Evolutionary conservation across 441 rosid genomes (phyloP), one percentile per base, ranked within the genome.

Genomic region (Kokia cookei): DNA sequence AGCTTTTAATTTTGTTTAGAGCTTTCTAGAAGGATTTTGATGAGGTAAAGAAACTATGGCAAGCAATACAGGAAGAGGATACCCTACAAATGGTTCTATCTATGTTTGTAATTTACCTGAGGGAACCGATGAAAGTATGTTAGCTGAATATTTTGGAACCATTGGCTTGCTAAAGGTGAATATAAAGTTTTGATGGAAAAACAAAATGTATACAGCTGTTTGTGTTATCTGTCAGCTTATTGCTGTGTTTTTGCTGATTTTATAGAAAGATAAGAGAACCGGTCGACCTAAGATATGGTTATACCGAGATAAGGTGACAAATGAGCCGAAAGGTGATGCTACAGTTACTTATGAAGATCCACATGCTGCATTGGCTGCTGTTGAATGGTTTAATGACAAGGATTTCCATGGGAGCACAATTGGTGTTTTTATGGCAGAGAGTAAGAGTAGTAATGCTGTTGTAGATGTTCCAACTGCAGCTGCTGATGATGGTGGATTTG

Each of bases 301-400:
- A 14, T 96, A 96, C 77, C 86, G 86, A 14, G 99, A 96, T 77
- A 93, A 96, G 79, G 86, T 70, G 43, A 96, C 99, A 14, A 84
- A 92, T 90, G 98, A 93, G 73, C 97, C 97, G 0, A 96, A 96
- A 79, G 99, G 97, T 65, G 99, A 96, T 87, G 98, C 99, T 70
- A 93, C 98, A 0, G 94, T 92, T 69, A 93, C 99, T 11, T 96
- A 96, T 70, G 99, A 96, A 82, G 99, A 96, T 32, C 99, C 98
- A 10, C 96, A 96, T 80, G 99, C 98, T 65, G 99, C 98, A 26
- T 76, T 81, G 37, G 99, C 97, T 74, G 98, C 97, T 66, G 93
- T 96, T 32, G 99, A 96, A 53, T 96, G 98, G 98, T 96, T 96
- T 76, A 92, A 96, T 81, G 86, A 91, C 80, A 96, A 96, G 83